phyloP scores from a whole-genome alignment of 371 early-diverging fungal genomes.

The Phascolomyces articulosus region DNA sequence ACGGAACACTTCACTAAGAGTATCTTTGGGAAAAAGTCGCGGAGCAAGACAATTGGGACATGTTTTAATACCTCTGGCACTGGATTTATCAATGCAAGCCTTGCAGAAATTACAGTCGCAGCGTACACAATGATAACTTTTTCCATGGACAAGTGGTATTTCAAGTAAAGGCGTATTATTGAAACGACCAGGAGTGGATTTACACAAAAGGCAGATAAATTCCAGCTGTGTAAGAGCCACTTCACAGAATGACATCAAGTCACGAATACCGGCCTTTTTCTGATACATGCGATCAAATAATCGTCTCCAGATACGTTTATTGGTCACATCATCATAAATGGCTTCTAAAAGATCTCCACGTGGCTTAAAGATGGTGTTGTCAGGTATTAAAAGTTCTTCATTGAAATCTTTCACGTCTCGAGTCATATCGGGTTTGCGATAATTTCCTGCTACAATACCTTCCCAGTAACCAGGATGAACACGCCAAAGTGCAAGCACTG shows the following conservation, averaged over 20 bases:
- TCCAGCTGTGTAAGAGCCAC: slow-evolving; percentile 13
- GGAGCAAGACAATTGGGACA: slow-evolving; percentile 4
- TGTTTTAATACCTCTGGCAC: not conserved
- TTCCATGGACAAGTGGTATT: slow-evolving; percentile 10
- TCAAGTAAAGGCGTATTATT: not conserved
- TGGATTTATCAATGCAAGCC: not conserved
- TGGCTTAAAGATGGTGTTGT: not conserved
- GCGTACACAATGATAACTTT: not conserved
- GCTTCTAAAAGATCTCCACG: not conserved
- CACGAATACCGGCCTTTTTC: not conserved
- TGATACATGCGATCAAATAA: slow-evolving; percentile 6
- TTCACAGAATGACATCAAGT: slow-evolving; percentile 15
- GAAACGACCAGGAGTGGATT: not conserved
- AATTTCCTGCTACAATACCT: not conserved
- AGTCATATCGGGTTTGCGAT: not conserved
- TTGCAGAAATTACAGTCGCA: slow-evolving; percentile 9
- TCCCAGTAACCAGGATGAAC: slow-evolving; percentile 4
- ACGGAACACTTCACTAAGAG: no score
- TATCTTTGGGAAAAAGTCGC: not conserved
- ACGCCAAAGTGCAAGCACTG: not conserved
- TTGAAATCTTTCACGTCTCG: not conserved
- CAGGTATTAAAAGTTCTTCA: not conserved
- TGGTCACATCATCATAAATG: slow-evolving; percentile 7
- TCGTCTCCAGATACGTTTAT: slow-evolving; percentile 11
- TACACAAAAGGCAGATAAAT: slow-evolving; percentile 11